A percentile compares a stretch with the other conserved stretches of the same genome.
Conservation (phyloP, 2,329 filamentous ascomycete genomes). For the Monilinia polystroma region DNA sequence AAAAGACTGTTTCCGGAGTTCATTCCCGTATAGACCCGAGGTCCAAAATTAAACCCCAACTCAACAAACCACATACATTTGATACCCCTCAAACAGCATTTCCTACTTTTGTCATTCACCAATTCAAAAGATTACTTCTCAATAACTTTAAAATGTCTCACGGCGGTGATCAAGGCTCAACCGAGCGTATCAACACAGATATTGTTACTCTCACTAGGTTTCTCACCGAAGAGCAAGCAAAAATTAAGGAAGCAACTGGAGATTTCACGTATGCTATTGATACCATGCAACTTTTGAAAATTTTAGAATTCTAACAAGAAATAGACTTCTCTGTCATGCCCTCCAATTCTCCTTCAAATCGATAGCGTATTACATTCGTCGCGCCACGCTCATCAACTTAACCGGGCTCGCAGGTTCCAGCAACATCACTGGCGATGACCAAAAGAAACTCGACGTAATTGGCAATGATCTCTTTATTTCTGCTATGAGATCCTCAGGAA, state of each 20-base stretch:
- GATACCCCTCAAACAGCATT: slow-evolving; percentile 1
- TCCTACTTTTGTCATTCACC: slow-evolving; percentile 3
- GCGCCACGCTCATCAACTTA: slow-evolving; percentile 91
- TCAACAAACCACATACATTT: slow-evolving; percentile 1
- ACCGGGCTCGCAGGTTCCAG: slow-evolving; percentile 92
- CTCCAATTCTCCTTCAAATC: slow-evolving; percentile 99
- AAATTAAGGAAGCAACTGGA: slow-evolving; percentile 91
- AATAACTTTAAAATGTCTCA: slow-evolving; percentile 32
- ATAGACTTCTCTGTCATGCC: slow-evolving; percentile 89
- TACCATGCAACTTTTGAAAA: not conserved
- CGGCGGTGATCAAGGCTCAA: slow-evolving; percentile 41
- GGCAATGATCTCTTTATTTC: slow-evolving; percentile 97
- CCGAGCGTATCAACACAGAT: slow-evolving; percentile 89
- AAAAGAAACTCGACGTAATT: slow-evolving; percentile 99
- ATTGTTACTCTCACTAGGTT: slow-evolving; percentile 95
- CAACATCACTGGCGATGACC: slow-evolving; percentile 94
- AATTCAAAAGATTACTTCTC: slow-evolving; percentile 11
- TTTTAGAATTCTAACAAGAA: slow-evolving; percentile 23
- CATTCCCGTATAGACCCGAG: slow-evolving; percentile 37
- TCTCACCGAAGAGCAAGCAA: slow-evolving; percentile 92
- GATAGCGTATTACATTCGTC: slow-evolving; percentile 98
- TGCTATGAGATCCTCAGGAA: slow-evolving; percentile 89
- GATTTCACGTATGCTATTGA: slow-evolving; percentile 83
- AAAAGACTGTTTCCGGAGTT: slow-evolving; percentile 24
- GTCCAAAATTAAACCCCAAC: slow-evolving; percentile 28